Base-by-base conservation (phyloP, 129 eudicot species). In the Kitagawia praeruptora region DNA sequence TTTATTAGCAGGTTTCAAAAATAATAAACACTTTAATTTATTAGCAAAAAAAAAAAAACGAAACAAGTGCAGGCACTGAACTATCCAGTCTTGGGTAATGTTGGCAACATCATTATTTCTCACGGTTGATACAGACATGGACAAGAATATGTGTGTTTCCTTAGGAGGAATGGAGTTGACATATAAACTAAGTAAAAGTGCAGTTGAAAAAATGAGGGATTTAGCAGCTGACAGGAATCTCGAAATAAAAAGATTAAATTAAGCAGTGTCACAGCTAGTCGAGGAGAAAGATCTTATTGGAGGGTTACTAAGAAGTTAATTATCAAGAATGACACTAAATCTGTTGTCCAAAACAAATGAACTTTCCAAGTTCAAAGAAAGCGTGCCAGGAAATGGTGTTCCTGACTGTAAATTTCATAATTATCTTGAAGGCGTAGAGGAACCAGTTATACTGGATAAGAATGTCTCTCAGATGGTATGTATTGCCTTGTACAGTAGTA, bases 121-220 rank as follows among this genome's bases (percentile, higher is more conserved):
- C 70, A 90, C 97, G 21, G 89, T 86, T 83, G 96, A 92, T 84
- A 90, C 91, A 23, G 93, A 89, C 76, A 51, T 80, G 79, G 98
- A 88, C 86, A 96, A 90, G 80, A 90, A 90, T 76, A 81, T 90
- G 8, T 89, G 89, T 75, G 97, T 93, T 38, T 86, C 91, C 48
- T 88, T 90, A 67, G 93, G 92, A 56, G 98, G 93, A 39, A 80
- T 94, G 90, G 98, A 90, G 77, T 86, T 84, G 38, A 87, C 88
- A 45, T 76, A 53, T 81, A 92, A 94, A 76, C 83, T 92, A 72
- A 90, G 91, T 83, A 81, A 78, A 73, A 80, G 82, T 54, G 92
- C 84, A 75, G 83, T 87, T 74, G 89, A 79, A 56, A 94, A 86
- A 82, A 87, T 91, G 6, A 86, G 79, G 80, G 91, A 86, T 46